phyloP scores from a whole-genome alignment of 2,329 filamentous ascomycete species.

The Colletotrichum echinochloae region DNA sequence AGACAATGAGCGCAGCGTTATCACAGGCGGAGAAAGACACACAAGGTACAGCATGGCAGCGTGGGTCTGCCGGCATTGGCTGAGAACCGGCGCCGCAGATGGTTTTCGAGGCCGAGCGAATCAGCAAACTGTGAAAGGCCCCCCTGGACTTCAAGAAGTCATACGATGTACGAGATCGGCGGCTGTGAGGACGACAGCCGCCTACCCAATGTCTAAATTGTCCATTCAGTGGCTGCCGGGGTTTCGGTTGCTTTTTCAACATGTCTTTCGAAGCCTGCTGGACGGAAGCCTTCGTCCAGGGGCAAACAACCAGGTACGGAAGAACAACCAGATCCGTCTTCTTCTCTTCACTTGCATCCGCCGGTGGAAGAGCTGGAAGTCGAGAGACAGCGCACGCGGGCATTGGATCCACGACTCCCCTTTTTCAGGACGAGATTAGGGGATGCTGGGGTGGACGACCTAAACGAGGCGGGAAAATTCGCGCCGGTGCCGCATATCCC shows the following conservation, averaged over 20 bases:
- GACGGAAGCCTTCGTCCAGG: slow-evolving; percentile 44
- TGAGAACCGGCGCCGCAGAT: slow-evolving; percentile 52
- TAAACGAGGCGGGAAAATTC: slow-evolving; percentile 50
- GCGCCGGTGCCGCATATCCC: slow-evolving; percentile 46
- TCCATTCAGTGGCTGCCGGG: slow-evolving; percentile 43
- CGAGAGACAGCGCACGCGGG: slow-evolving; percentile 47
- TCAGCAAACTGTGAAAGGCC: slow-evolving; percentile 44
- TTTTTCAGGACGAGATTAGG: slow-evolving; percentile 59
- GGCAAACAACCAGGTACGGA: slow-evolving; percentile 63
- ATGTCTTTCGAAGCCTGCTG: slow-evolving; percentile 56
- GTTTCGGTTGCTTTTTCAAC: slow-evolving; percentile 47
- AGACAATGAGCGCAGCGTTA: slow-evolving; percentile 54
- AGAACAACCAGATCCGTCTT: slow-evolving; percentile 70
- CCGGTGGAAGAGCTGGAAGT: slow-evolving; percentile 46
- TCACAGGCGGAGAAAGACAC: slow-evolving; percentile 49
- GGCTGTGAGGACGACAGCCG: slow-evolving; percentile 49
- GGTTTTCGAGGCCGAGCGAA: slow-evolving; percentile 48
- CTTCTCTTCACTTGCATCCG: slow-evolving; percentile 68
- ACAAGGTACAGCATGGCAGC: slow-evolving; percentile 51
- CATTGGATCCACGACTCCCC: slow-evolving; percentile 58
- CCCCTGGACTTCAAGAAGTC: slow-evolving; percentile 57
- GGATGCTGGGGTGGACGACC: slow-evolving; percentile 61
- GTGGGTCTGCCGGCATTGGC: slow-evolving; percentile 52
- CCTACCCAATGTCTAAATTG: slow-evolving; percentile 48
- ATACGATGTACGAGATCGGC: slow-evolving; percentile 56